Evolutionary conservation across 2,329 filamentous ascomycete species (phyloP), one percentile per base, ranked within the genome.

Genomic region (Pseudogymnoascus sp.): DNA sequence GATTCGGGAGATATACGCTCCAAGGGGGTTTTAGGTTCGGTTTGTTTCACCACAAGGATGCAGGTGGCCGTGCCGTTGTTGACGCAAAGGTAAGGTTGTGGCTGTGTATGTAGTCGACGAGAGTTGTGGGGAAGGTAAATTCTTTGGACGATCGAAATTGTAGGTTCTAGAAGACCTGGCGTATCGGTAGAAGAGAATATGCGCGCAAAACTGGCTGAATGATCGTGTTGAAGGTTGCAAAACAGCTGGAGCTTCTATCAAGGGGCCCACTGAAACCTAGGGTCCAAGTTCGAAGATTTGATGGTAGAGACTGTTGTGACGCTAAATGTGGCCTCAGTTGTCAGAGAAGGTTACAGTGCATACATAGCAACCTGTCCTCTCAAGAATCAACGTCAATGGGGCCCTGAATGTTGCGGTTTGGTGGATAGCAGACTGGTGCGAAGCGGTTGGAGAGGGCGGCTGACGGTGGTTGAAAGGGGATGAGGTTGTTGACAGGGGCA

Each of bases 401-500:
- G 50, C 29, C 6, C 50, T 33, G 16, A 35, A 33, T 33, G 21
- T n/a, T 33, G 50, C 19, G 29, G 50, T 56, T 56, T 56, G 29
- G 29, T 56, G 50, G 50, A 56, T 33, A 56, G 16, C 50, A 33
- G 50, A 56, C 29, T 29, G 29, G 50, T 56, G 50, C 29, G 13
- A 56, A 56, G 8, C n/a, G 10, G 26, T 56, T 16, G 14, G 50
- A 19, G 50, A 56, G 50, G 50, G 50, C 50, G 13, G 29, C 50
- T 33, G 50, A 56, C 16, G 50, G 10, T 56, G 29, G 29, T 56
- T 56, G 50, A 56, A 56, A 56, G 50, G 50, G 50, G 50, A 56
- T 56, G 50, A 56, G 50, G 50, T 56, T 56, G 50, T 56, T 33
- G 50, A 56, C 50, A 56, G 50, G 50, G 50, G 50, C 50, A 56